These are phyloP conservation scores for Hebeloma cylindrosporum DNA, from an alignment of 768 basidiomycete genomes.

Conservation along the genomic window DNA sequence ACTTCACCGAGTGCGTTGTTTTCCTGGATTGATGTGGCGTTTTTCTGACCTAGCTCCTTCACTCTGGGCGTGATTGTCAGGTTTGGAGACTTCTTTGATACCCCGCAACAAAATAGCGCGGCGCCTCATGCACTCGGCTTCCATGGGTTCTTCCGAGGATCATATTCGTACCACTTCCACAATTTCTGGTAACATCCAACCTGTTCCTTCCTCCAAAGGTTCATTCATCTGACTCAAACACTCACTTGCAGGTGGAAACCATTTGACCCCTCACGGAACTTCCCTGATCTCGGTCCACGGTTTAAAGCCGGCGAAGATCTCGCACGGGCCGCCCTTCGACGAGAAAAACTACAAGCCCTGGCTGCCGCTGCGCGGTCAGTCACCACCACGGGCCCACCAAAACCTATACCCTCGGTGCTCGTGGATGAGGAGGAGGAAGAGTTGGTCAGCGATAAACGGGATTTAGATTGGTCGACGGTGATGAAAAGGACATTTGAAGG, in stretches of 20 bases:
- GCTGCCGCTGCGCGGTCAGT: slow-evolving; percentile 3
- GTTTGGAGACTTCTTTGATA: slow-evolving; percentile 82
- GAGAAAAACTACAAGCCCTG: slow-evolving; percentile 26
- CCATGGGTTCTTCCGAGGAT: slow-evolving; percentile 89
- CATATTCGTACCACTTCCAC: slow-evolving; percentile 94
- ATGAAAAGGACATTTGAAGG: slow-evolving; percentile 94
- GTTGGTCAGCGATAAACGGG: slow-evolving; percentile 70
- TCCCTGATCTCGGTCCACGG: slow-evolving; percentile 81
- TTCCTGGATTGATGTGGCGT: not conserved
- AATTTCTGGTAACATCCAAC: slow-evolving; percentile 85
- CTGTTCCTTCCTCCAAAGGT: slow-evolving; percentile 14
- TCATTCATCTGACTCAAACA: not conserved
- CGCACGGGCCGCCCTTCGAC: slow-evolving; percentile 47
- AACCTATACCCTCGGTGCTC: slow-evolving; percentile 6
- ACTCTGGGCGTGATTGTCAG: slow-evolving; percentile 38
- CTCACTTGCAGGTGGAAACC: slow-evolving; percentile 78
- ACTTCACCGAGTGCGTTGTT: slow-evolving; percentile 69
- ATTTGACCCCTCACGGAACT: slow-evolving; percentile 85
- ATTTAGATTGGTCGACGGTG: slow-evolving; percentile 85
- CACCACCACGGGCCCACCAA: not conserved
- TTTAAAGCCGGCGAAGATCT: slow-evolving; percentile 75
- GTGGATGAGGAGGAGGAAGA: slow-evolving; percentile 33
- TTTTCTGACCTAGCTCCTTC: slow-evolving; percentile 1
- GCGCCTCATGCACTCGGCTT: slow-evolving; percentile 84
- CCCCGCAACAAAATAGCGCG: slow-evolving; percentile 65